phyloP scores from a whole-genome alignment of 108 stramenopile genomes.

The Chaetoceros tenuissimus region DNA sequence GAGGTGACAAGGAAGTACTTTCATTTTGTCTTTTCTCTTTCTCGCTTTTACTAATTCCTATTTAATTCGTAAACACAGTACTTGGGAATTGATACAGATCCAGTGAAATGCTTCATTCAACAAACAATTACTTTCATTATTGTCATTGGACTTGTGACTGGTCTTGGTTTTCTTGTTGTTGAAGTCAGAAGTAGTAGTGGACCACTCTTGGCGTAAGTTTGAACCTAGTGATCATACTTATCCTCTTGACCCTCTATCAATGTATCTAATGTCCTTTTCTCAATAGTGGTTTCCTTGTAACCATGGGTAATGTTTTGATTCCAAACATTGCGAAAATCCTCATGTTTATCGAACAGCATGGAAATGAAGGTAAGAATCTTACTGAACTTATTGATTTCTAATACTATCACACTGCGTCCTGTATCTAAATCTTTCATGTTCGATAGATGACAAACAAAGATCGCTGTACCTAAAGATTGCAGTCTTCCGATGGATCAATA shows the following conservation, averaged over 20 bases:
- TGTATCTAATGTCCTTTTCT: slow-evolving; percentile 21
- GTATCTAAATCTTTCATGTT: too few species aligned
- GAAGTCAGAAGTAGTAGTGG: background rate
- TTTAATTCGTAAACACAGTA: too few species aligned
- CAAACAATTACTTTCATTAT: slow-evolving; percentile 26
- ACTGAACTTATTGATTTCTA: too few species aligned
- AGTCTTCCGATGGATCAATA: slow-evolving; percentile 71
- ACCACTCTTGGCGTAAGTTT: too few species aligned
- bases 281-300: background rate
- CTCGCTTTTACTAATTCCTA: too few species aligned
- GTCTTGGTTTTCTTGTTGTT: slow-evolving; percentile 23
- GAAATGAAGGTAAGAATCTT: slow-evolving; percentile 53
- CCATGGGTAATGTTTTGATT: slow-evolving; percentile 39
- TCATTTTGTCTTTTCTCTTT: too few species aligned
- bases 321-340: slow-evolving; percentile 45
- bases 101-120: slow-evolving; percentile 13
- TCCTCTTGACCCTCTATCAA: slow-evolving; percentile 15
- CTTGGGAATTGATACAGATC: slow-evolving; percentile 32
- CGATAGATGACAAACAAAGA: slow-evolving; percentile 16
- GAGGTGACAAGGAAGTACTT: too few species aligned
- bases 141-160: slow-evolving; percentile 36
- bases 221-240: too few species aligned
- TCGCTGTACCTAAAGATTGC: slow-evolving; percentile 73
- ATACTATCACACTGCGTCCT: too few species aligned
- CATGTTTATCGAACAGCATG: slow-evolving; percentile 53